Base-by-base conservation (phyloP, 495 filamentous ascomycete genomes). In the Jackrogersella minutella region DNA sequence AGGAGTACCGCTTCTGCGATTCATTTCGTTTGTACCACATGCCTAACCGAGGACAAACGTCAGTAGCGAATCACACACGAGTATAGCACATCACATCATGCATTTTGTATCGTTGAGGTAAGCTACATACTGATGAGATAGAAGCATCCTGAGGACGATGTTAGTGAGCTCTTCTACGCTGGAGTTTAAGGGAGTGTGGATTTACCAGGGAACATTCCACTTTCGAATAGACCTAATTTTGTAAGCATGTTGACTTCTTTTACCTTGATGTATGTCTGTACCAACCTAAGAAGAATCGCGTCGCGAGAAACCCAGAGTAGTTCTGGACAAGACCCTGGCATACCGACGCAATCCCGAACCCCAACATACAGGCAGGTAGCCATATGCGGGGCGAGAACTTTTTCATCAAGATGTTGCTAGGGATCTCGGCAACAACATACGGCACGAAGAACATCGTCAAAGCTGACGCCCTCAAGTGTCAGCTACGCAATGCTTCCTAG, bases 391-490 rank as follows among this genome's bases (percentile, higher is more conserved):
- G 93, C 58, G 85, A 89, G 62, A 96, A 80, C 61, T 85, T 87
- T 76, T 96, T 96, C 22, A 98, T 79, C 14, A 96, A 71, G 53
- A 97, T 86, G 71, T 98, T 98, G 49, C 90, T 92, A 2, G 94
- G 95, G 50, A 98, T 95, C 74, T 91, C 93, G 67, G 89, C 89
- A 44, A 94, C 64, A 64, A 96, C 84, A 73, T 97, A 98, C 0
- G 94, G 93, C 0, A 97, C 87, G 78, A 97, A 99, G 83, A 97
- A 97, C 66, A 96, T 94, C 19, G 87, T 87, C 60, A 96, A 78
- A 0, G 90, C 91, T 74, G 53, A 33, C 5, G 33, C 34, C 9
- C 10, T 40, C 21, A 2, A 1, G 8, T 43, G 22, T 59, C 26
- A 60, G 66, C 19, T 53, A 58, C 26, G 26, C n/a, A n/a, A 10